Evolutionary conservation across 768 basidiomycete genomes (phyloP).

Genomic region (Mycena polygramma): DNA sequence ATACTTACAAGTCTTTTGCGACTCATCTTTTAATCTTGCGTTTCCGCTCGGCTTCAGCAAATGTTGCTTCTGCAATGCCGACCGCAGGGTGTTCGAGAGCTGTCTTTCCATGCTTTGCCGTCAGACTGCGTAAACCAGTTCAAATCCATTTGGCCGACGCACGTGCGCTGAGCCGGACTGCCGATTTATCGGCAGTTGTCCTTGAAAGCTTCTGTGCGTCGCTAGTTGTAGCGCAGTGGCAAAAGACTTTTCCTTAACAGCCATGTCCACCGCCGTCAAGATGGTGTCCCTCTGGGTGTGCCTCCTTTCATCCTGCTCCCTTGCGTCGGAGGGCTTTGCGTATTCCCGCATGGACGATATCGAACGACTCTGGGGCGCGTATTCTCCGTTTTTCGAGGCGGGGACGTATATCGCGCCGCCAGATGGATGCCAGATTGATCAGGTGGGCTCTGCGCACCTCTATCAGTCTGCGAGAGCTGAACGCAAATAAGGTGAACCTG

Average conservation of each 20-base stretch:
- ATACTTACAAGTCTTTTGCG: too few species aligned
- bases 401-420: slow-evolving; percentile 62
- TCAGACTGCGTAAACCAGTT: too few species aligned
- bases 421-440: slow-evolving; percentile 61
- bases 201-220: too few species aligned
- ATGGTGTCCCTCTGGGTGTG: not conserved
- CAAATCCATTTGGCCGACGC: too few species aligned
- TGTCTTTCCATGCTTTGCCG: too few species aligned
- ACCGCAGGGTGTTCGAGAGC: too few species aligned
- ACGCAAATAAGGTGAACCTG: slow-evolving; percentile 64
- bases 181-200: too few species aligned
- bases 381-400: slow-evolving; percentile 69
- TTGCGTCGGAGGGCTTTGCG: not conserved
- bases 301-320: not conserved
- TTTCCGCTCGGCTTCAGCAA: too few species aligned
- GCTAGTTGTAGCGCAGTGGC: too few species aligned
- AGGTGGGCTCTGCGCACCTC: slow-evolving; percentile 52
- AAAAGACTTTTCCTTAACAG: not conserved
- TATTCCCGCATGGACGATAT: not conserved
- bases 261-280: not conserved
- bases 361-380: slow-evolving; percentile 66
- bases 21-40: too few species aligned
- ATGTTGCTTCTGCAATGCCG: too few species aligned
- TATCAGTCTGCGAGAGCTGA: not conserved
- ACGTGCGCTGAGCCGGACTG: too few species aligned